Conservation (phyloP, 2,329 filamentous ascomycete species). For the Fusarium stilboides region DNA sequence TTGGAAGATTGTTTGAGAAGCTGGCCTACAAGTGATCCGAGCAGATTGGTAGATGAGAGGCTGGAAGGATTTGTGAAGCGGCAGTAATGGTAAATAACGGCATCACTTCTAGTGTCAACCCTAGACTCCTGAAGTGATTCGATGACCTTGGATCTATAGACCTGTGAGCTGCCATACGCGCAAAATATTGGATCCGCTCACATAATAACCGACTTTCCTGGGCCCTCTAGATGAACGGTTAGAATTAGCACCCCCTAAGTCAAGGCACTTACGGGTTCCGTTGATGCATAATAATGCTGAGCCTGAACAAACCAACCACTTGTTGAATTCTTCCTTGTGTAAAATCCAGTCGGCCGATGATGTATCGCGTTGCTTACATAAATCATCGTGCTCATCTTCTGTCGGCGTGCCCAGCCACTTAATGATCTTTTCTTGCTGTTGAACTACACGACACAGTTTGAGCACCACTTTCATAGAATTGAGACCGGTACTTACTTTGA, state of each 20-base stretch:
- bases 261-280: neutral
- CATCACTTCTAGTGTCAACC: neutral
- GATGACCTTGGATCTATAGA: neutral
- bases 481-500: neutral
- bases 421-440: neutral
- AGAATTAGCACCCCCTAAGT: neutral
- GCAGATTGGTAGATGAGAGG: neutral
- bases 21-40: neutral
- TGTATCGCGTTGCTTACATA: neutral
- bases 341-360: neutral
- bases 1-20: neutral
- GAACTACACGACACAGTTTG: neutral
- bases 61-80: constrained; percentile 4
- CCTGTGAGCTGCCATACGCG: neutral
- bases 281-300: neutral
- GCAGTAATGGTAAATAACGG: neutral
- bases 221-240: neutral
- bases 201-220: neutral
- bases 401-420: neutral
- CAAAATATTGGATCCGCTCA: neutral
- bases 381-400: neutral
- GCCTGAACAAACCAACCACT: neutral
- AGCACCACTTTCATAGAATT: neutral
- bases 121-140: neutral
- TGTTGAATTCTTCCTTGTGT: neutral